Evolutionary conservation across 106 monocot genomes (phyloP), one percentile per base, ranked within the genome.

Genomic region (Allium sativum): DNA sequence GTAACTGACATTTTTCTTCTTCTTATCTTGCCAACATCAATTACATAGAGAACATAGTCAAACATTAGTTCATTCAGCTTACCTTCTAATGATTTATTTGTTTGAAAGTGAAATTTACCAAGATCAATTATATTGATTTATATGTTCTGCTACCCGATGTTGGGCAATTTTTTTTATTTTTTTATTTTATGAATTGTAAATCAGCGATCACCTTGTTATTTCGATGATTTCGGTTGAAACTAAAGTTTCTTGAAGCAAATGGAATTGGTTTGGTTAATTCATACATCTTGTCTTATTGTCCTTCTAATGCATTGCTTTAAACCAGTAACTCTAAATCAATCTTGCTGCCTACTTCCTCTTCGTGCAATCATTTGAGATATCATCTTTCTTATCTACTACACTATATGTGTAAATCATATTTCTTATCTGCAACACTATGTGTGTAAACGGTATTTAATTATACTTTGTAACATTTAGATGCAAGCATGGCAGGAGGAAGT

Each of bases 401-500:
- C 48, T 3, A 15, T 50, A 12, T 50, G 48, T 43, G 44, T 60
- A 43, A 60, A 40, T n/a, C n/a, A 14, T 40, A 42, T 42, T 13
- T 58, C 19, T 42, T 41, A 41, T 31, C 10, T 58, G 15, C 40
- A 44, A 12, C 15, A 15, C 48, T 3, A 15, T 50, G 3, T 50
- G 48, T 43, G 44, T 60, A 43, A 60, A 40, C 64, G 18, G 55
- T 19, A 59, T 52, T 53, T 21, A 55, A 17, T 61, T 70, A 18
- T 77, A 3, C 46, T 76, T 69, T 73, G 53, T 40, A 42, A 47
- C 41, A 61, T 61, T 44, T 62, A 70, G 94, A 78, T 87, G 68
- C 96, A 98, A 60, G 96, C 80, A 55, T 98, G 90, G 90, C 81
- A 98, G 68, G 91, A 98, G 76, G 96, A 98, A 82, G 96, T 83